Base-by-base conservation (phyloP, 2,329 filamentous ascomycete species). In the Trichophyton schoenleinii region DNA sequence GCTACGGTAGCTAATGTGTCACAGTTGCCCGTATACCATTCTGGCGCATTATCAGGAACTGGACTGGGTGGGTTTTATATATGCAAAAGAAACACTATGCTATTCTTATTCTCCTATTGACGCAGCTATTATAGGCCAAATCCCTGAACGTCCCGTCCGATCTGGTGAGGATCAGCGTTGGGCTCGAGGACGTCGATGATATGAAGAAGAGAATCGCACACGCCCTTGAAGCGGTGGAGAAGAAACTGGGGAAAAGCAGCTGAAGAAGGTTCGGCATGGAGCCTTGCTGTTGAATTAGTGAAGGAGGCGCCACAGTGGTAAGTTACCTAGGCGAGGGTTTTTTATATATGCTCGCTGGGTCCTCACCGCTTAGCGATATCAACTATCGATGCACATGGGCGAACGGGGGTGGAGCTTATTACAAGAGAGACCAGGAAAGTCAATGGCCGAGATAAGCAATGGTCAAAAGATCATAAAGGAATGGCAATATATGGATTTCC, bases 11-110 rank as follows among this genome's bases (percentile, higher is more conserved):
- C 62, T 68, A 60, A 68, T 38, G 34, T 49, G 15, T 57, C 41
- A 44, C 60, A 81, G 87, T 62, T 95, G 87, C 57, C 94, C 94
- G 0, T 99, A 96, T 72, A 90, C 94, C 22, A 78, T 99, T 38
- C 75, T 99, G 36, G 94, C 94, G 3, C 94, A 99, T 73, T 99
- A 94, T 69, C 80, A 82, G 53, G 94, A 99, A 77, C 74, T 97
- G 48, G 86, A 91, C n/a, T 99, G 94, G 94, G 81, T 82, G 75
- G 69, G 79, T 74, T n/a, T 15, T 8, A 8, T 8, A 11, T 38
- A n/a, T 18, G 18, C 7, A 13, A 59, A 31, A 6, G 2, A 7
- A 15, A n/a, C 22, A 2, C 13, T 49, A 8, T 38, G 34, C 7
- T 20, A 9, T 42, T 34, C 61, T 65, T 68, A 63, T 68, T 61